Percentiles rank a stretch among this genome's conserved stretches.
phyloP scores from a whole-genome alignment of 2,329 filamentous ascomycete species.

The Claviceps arundinis region DNA sequence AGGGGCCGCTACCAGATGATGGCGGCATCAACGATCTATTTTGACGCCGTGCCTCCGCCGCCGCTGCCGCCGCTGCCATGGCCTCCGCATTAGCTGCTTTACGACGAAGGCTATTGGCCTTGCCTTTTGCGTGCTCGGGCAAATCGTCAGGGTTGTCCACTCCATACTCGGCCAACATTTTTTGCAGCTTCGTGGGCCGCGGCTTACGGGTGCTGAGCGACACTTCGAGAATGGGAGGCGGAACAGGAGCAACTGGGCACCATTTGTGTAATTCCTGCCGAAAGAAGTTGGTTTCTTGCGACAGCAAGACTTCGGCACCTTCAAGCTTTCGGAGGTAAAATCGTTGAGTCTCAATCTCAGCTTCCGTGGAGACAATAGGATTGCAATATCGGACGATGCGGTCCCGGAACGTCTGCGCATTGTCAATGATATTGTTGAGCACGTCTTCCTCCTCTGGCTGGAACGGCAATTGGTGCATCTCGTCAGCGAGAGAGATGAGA shows the following conservation, averaged over 20 bases:
- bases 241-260: conserved; percentile 74
- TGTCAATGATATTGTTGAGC: conserved; percentile 72
- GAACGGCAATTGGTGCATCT: conserved; percentile 71
- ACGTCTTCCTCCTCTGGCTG: conserved; percentile 90
- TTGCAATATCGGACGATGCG: conserved; percentile 74
- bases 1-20: conserved; percentile 9
- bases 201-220: conserved; percentile 92
- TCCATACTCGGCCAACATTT: conserved; percentile 77
- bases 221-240: conserved; percentile 74
- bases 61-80: conserved; percentile 32
- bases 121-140: conserved; percentile 68
- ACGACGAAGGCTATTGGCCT: conserved; percentile 59
- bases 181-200: conserved; percentile 90
- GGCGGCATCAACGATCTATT: conserved; percentile 11
- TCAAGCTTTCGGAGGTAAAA: conserved; percentile 97
- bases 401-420: conserved; percentile 70
- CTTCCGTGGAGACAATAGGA: conserved; percentile 64
- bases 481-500: conserved; percentile 68
- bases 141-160: conserved; percentile 85
- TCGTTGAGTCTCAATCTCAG: conserved; percentile 77
- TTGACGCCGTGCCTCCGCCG: conserved; percentile 13
- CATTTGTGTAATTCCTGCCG: conserved; percentile 90
- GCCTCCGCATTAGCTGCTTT: conserved; percentile 52
- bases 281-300: conserved; percentile 95
- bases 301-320: conserved; percentile 82